Conservation (phyloP, 2,329 filamentous ascomycete genomes). For the Podosphaera fusca region DNA sequence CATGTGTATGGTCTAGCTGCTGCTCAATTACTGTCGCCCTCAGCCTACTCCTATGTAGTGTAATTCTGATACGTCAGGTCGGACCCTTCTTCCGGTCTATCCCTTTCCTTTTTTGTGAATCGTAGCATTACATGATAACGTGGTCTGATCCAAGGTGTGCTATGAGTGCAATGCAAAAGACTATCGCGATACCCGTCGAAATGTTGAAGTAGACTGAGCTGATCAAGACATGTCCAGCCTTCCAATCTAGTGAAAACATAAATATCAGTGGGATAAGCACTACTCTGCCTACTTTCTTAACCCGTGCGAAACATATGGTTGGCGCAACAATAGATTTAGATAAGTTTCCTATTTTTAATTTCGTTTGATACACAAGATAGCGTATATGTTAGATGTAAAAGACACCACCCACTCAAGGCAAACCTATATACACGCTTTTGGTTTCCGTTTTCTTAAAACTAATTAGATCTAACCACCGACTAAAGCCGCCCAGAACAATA, state of each 20-base stretch:
- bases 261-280: neutral
- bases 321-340: no score
- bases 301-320: neutral
- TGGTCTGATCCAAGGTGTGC: neutral
- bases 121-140: neutral
- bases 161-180: neutral
- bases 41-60: neutral
- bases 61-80: neutral
- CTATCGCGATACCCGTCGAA: no score
- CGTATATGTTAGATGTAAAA: no score
- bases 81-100: neutral
- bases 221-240: neutral
- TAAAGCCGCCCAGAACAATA: neutral
- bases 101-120: neutral
- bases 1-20: neutral
- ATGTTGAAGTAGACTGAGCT: neutral
- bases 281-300: neutral
- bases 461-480: neutral
- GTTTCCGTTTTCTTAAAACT: no score
- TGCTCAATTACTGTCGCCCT: neutral
- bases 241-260: neutral
- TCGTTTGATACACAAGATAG: no score
- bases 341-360: no score
- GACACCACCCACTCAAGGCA: no score
- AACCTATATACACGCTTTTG: no score